Evolutionary conservation across 164 flowering plant species (phyloP).

Genomic region (Vitis rupestris): DNA sequence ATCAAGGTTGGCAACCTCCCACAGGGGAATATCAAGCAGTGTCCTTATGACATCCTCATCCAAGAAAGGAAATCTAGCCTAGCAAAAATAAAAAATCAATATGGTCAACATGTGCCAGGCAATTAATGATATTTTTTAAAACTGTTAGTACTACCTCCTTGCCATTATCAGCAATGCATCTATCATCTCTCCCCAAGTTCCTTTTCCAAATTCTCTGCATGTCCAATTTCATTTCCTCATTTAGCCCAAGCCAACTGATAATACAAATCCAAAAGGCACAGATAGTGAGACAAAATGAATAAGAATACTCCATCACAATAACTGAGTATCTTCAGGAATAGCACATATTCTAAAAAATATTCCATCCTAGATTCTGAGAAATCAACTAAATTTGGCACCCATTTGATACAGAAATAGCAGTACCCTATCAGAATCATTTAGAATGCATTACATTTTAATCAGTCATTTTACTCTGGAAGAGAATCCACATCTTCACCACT

Average conservation of each 20-base stretch:
- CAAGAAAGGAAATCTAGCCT: constrained; percentile 97
- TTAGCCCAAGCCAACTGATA: constrained; percentile 73
- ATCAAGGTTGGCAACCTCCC: constrained; percentile 86
- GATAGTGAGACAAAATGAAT: constrained; percentile 4
- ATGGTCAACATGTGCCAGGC: background rate
- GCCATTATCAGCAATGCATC: constrained; percentile 90
- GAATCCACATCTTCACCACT: background rate
- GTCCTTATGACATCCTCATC: constrained; percentile 90
- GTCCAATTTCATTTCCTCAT: constrained; percentile 92
- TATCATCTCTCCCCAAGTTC: constrained; percentile 95
- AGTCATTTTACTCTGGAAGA: no score
- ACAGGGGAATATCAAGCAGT: constrained; percentile 76
- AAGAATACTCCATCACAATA: background rate
- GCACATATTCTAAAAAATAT: background rate
- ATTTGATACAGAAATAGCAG: no score
- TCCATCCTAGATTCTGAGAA: background rate
- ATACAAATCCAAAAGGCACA: constrained; percentile 5
- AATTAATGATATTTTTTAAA: background rate
- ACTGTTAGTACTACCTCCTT: constrained; percentile 64
- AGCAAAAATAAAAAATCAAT: constrained; percentile 7
- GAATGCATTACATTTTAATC: background rate
- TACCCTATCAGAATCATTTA: no score
- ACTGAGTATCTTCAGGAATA: background rate
- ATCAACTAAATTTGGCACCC: no score
- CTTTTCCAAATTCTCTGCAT: constrained; percentile 99